A percentile compares a stretch with the other conserved stretches of the same genome.
phyloP scores from a whole-genome alignment of 148 eudicot genomes.

The Talinum fruticosum region DNA sequence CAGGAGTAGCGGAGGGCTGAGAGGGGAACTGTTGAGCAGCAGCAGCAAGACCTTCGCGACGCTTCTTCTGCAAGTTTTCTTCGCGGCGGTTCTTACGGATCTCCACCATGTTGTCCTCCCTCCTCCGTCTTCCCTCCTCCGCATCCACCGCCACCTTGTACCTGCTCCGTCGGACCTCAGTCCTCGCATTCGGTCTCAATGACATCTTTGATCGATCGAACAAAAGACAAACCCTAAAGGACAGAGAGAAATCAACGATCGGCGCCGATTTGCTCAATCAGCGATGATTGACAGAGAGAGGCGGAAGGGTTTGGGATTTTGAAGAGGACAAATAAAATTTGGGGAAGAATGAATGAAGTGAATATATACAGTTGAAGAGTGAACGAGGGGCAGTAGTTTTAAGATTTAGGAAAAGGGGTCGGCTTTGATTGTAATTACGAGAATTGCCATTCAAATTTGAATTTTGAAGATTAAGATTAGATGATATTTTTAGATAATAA shows the following conservation, averaged over 20 bases:
- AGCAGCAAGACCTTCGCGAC: slow-evolving; percentile 33
- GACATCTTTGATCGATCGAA: slow-evolving; percentile 28
- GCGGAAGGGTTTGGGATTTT: neutral
- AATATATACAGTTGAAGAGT: neutral
- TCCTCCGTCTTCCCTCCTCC: slow-evolving; percentile 42
- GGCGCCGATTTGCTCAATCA: no score
- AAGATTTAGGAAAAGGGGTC: neutral
- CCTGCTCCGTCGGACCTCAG: slow-evolving; percentile 39
- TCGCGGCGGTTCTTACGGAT: slow-evolving; percentile 44
- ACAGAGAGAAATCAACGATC: neutral
- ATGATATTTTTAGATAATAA: no score
- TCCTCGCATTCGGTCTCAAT: slow-evolving; percentile 34
- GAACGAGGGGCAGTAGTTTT: neutral
- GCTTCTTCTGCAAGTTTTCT: slow-evolving; percentile 44
- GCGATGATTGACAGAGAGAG: neutral
- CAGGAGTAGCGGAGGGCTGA: slow-evolving; percentile 15
- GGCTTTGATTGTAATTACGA: neutral
- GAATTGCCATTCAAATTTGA: neutral
- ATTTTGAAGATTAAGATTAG: neutral
- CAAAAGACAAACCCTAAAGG: neutral
- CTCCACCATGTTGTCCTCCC: slow-evolving; percentile 52
- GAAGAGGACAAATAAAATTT: neutral
- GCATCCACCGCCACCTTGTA: slow-evolving; percentile 52
- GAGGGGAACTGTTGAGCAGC: slow-evolving; percentile 12
- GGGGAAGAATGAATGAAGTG: no score